Evolutionary conservation across 352 stramenopile species (phyloP).

Genomic region (Blastocystis hominis): DNA sequence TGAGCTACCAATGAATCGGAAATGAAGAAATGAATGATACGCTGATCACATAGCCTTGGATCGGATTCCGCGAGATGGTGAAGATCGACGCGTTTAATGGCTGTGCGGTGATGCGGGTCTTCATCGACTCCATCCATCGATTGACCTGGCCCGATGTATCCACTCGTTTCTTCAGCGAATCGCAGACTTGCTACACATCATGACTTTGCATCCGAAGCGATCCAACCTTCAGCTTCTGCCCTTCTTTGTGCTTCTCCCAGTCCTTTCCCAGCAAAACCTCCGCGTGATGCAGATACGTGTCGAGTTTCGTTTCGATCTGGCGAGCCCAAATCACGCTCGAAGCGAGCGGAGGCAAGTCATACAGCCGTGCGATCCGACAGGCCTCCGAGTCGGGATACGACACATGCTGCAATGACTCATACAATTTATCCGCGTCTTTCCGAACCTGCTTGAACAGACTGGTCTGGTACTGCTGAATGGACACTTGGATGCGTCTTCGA

Average conservation of each 20-base stretch:
- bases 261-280: conserved; percentile 86
- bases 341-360: conserved; percentile 90
- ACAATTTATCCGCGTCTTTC: conserved; percentile 85
- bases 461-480: conserved; percentile 96
- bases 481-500: conserved; percentile 78
- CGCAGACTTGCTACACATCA: neutral
- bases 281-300: conserved; percentile 86
- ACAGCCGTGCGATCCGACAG: conserved; percentile 80
- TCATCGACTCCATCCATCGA: conserved; percentile 16
- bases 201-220: neutral
- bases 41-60: conserved; percentile 65
- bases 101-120: neutral
- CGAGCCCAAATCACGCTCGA: conserved; percentile 97
- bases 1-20: conserved; percentile 65
- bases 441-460: conserved; percentile 93
- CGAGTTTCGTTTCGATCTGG: conserved; percentile 97
- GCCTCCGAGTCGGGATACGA: conserved; percentile 91
- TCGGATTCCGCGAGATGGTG: conserved; percentile 8
- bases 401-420: conserved; percentile 78
- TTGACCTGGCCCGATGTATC: neutral
- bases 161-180: neutral
- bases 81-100: neutral
- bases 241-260: conserved; percentile 92
- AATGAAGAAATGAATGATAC: conserved; percentile 61
- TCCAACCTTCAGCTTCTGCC: conserved; percentile 65